Evolutionary conservation across 1,284 basidiomycete genomes (phyloP).

Genomic region (Puccinia novopanici): DNA sequence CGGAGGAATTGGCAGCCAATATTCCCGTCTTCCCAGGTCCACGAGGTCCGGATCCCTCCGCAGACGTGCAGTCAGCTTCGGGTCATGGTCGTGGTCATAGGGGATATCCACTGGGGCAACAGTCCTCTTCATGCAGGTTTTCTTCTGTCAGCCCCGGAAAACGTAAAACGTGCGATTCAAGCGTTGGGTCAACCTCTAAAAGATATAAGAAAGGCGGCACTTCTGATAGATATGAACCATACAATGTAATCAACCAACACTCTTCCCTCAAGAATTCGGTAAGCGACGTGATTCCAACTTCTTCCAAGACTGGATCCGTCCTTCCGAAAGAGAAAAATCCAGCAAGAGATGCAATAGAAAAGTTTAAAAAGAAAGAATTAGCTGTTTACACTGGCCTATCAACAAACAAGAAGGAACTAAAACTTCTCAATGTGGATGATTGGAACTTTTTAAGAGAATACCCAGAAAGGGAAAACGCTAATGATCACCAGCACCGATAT

Average conservation of each 20-base stretch:
- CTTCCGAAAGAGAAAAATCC: background rate
- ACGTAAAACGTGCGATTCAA: background rate
- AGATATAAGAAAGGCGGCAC: background rate
- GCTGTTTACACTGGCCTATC: background rate
- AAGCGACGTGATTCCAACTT: background rate
- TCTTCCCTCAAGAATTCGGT: no score
- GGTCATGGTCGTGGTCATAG: background rate
- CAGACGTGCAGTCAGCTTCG: background rate
- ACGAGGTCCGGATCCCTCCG: background rate
- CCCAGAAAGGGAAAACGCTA: no score
- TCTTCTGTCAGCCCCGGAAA: background rate
- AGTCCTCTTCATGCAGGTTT: background rate
- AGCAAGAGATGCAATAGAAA: background rate
- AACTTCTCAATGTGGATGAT: background rate
- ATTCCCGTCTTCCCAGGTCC: background rate
- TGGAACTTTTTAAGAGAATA: conserved; percentile 14
- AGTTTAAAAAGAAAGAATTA: background rate
- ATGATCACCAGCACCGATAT: background rate
- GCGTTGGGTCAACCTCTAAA: background rate
- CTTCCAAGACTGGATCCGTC: background rate
- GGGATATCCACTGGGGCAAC: background rate
- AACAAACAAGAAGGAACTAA: background rate
- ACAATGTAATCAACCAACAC: background rate
- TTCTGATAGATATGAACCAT: no score
- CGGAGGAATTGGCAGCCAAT: background rate